A percentile compares a stretch with the other conserved stretches of the same genome.
Conservation (phyloP, 192 early-diverging fungal genomes). For the Pilobolus umbonatus region DNA sequence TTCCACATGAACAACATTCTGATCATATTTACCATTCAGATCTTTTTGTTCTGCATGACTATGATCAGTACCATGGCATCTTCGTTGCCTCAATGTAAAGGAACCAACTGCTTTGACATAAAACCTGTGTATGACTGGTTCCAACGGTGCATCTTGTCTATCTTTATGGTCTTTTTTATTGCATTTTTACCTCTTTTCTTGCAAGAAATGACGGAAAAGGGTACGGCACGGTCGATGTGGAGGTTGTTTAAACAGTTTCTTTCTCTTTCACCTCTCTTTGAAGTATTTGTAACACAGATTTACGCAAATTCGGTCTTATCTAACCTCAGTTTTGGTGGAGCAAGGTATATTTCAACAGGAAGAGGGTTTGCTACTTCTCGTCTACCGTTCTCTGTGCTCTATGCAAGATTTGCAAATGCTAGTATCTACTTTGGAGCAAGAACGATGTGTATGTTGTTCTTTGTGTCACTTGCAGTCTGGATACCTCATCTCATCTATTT, state of each 20-base stretch:
- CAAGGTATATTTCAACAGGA: conserved; percentile 66
- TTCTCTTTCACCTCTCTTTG: conserved; percentile 66
- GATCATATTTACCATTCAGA: conserved; percentile 65
- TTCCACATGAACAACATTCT: conserved; percentile 77
- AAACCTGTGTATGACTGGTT: conserved; percentile 62
- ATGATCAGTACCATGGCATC: conserved; percentile 54
- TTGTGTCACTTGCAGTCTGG: conserved; percentile 55
- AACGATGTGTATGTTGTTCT: conserved; percentile 55
- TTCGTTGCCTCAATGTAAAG: conserved; percentile 42
- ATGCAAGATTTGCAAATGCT: conserved; percentile 57
- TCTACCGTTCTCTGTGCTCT: conserved; percentile 57
- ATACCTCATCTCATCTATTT: conserved; percentile 62
- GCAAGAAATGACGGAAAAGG: conserved; percentile 70
- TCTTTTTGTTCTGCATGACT: conserved; percentile 65
- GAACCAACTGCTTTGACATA: conserved; percentile 54
- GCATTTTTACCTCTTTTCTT: conserved; percentile 65
- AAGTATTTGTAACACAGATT: conserved; percentile 67
- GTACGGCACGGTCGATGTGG: conserved; percentile 48
- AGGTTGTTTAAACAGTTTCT: conserved; percentile 62
- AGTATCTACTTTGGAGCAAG: conserved; percentile 65
- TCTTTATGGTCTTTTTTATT: conserved; percentile 66
- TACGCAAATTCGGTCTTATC: conserved; percentile 65
- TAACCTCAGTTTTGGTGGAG: conserved; percentile 63
- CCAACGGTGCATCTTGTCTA: conserved; percentile 57
- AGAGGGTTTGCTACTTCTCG: conserved; percentile 70